A percentile compares a stretch with the other conserved stretches of the same genome.
phyloP scores from a whole-genome alignment of 2,329 filamentous ascomycete genomes.

The Phialophora chinensis region DNA sequence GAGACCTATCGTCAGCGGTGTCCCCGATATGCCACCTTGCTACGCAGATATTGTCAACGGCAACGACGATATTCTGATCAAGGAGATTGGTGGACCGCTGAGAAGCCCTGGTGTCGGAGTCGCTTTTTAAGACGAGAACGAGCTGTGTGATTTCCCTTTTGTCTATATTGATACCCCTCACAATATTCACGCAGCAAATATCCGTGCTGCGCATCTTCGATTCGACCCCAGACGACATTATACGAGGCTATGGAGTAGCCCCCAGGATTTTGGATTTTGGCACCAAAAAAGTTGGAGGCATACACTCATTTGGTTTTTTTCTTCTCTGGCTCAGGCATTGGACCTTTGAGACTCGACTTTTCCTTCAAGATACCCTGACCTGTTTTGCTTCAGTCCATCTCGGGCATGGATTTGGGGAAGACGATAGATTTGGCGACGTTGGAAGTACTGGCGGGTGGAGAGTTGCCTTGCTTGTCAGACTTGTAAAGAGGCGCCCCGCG shows the following conservation, averaged over 20 bases:
- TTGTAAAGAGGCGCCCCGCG: not conserved
- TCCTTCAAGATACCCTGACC: slow-evolving; percentile 23
- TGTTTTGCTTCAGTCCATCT: slow-evolving; percentile 15
- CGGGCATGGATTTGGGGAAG: not conserved
- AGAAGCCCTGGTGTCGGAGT: slow-evolving; percentile 37
- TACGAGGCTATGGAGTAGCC: slow-evolving; percentile 8
- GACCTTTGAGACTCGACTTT: slow-evolving; percentile 23
- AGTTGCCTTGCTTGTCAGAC: not conserved
- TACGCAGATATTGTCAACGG: slow-evolving; percentile 29
- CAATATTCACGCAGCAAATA: not conserved
- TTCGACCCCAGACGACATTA: slow-evolving; percentile 3
- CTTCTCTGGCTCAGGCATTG: slow-evolving; percentile 23
- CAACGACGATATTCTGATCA: slow-evolving; percentile 24
- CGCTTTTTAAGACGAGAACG: slow-evolving; percentile 28
- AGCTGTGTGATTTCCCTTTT: slow-evolving; percentile 12
- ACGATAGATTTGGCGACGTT: slow-evolving; percentile 5
- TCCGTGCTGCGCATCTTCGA: not conserved
- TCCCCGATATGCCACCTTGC: slow-evolving; percentile 29
- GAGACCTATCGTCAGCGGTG: slow-evolving; percentile 31
- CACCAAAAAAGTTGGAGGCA: slow-evolving; percentile 19
- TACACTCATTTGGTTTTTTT: slow-evolving; percentile 20
- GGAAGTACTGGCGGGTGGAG: not conserved
- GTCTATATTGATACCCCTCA: slow-evolving; percentile 22
- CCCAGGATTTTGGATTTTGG: slow-evolving; percentile 16
- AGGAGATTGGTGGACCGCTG: slow-evolving; percentile 35